Evolutionary conservation across 768 basidiomycete species (phyloP).

Genomic region (Lactarius hengduanensis): DNA sequence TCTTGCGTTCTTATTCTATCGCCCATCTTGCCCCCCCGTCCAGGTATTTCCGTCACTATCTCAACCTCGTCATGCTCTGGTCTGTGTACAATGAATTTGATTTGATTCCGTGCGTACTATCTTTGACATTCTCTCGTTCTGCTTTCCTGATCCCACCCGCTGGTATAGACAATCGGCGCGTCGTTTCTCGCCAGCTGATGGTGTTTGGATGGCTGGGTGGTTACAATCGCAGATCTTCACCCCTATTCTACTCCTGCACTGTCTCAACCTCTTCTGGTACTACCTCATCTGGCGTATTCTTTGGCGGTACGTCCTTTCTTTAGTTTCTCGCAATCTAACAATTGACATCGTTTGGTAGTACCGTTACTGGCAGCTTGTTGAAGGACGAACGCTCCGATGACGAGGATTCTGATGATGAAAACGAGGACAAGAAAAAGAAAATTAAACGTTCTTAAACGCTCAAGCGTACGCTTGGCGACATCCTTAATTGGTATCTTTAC

Average conservation of each 20-base stretch:
- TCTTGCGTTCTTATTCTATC: neutral
- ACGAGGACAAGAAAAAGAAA: neutral
- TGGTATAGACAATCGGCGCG: conserved; percentile 49
- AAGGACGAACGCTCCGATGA: conserved; percentile 83
- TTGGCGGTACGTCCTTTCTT: conserved; percentile 50
- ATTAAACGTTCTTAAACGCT: conserved; percentile 10
- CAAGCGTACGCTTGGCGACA: conserved; percentile 42
- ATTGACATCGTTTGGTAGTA: conserved; percentile 41
- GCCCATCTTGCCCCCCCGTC: neutral
- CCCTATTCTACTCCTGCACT: conserved; percentile 72
- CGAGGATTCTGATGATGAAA: conserved; percentile 42
- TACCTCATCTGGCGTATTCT: conserved; percentile 78
- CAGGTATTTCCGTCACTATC: conserved; percentile 92
- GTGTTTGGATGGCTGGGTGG: conserved; percentile 73
- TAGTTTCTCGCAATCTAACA: neutral
- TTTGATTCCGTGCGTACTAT: conserved; percentile 63
- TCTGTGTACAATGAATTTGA: conserved; percentile 83
- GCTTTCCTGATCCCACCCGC: conserved; percentile 2
- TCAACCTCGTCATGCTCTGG: conserved; percentile 83
- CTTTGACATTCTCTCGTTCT: neutral
- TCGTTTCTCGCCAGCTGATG: conserved; percentile 58
- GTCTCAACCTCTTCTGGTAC: conserved; percentile 94
- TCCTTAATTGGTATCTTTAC: conserved; percentile 31
- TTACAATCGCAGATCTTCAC: conserved; percentile 79
- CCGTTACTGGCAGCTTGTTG: conserved; percentile 45